Conservation (phyloP, 1,284 basidiomycete genomes). For the Spongiforma sp. region DNA sequence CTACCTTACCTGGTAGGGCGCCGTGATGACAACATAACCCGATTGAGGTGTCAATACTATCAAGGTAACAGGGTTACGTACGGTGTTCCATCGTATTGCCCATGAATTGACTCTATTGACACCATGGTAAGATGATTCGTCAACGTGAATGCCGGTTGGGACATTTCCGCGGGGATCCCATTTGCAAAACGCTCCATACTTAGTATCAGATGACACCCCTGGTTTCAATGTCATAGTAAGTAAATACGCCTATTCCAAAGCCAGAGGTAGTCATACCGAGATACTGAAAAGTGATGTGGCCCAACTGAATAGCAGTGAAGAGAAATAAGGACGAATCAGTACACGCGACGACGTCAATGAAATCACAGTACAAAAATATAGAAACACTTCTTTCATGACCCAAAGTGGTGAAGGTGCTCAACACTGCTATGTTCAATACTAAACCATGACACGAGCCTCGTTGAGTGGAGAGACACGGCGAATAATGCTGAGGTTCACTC, state of each 20-base stretch:
- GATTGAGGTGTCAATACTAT: too few species aligned
- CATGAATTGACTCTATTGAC: neutral
- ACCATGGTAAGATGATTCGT: conserved; percentile 17
- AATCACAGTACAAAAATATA: conserved; percentile 24
- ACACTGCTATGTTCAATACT: conserved; percentile 17
- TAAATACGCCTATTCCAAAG: neutral
- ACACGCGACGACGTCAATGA: neutral
- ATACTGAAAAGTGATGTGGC: conserved; percentile 13
- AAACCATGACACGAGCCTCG: conserved; percentile 5
- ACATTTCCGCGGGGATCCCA: conserved; percentile 2
- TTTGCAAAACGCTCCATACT: conserved; percentile 30
- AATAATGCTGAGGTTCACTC: neutral
- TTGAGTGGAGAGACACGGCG: neutral
- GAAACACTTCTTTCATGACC: conserved; percentile 16
- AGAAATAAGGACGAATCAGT: neutral
- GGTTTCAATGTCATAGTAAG: neutral
- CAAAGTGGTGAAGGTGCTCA: too few species aligned
- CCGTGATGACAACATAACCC: too few species aligned
- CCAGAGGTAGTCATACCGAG: conserved; percentile 13
- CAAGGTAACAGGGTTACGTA: too few species aligned
- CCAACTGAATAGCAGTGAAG: conserved; percentile 20
- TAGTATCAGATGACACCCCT: conserved; percentile 28
- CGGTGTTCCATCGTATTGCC: too few species aligned
- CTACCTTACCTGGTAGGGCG: too few species aligned
- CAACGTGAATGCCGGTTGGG: neutral